phyloP scores from a whole-genome alignment of 352 stramenopile species.

The Phytopythium sindhum region DNA sequence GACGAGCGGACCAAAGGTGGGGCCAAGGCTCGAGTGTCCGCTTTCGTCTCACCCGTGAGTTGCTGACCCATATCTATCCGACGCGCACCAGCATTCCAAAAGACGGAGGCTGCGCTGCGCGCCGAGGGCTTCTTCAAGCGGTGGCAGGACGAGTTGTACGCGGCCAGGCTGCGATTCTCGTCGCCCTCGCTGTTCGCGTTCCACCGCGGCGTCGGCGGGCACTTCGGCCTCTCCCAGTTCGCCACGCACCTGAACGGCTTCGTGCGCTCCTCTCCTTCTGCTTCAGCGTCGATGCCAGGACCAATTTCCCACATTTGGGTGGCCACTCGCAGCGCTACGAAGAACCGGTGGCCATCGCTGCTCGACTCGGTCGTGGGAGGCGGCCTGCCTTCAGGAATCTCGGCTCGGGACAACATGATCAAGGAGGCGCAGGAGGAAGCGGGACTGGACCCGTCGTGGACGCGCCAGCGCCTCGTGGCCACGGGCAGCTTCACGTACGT shows the following conservation, averaged over 20 bases:
- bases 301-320: constrained; percentile 52
- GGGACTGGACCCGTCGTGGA: constrained; percentile 37
- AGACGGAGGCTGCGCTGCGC: constrained; percentile 38
- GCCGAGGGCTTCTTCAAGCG: constrained; percentile 40
- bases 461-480: constrained; percentile 24
- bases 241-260: constrained; percentile 74
- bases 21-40: constrained; percentile 1
- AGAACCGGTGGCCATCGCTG: constrained; percentile 47
- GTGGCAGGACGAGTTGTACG: constrained; percentile 67
- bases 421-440: constrained; percentile 71
- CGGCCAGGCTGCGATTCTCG: constrained; percentile 40
- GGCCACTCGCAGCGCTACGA: constrained; percentile 43
- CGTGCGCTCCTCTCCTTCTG: constrained; percentile 18
- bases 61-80: not conserved
- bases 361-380: constrained; percentile 65
- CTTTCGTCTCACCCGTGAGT: not conserved
- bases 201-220: constrained; percentile 55
- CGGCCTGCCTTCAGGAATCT: constrained; percentile 44
- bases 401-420: constrained; percentile 64
- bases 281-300: constrained; percentile 4
- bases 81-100: constrained; percentile 31
- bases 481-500: constrained; percentile 56
- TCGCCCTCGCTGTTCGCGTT: constrained; percentile 52
- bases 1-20: constrained; percentile 25
- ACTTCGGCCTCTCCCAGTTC: constrained; percentile 65